Percentiles rank a stretch among this genome's conserved stretches.
Conservation (phyloP, 2,329 filamentous ascomycete genomes). For the Xylariaceae sp. region DNA sequence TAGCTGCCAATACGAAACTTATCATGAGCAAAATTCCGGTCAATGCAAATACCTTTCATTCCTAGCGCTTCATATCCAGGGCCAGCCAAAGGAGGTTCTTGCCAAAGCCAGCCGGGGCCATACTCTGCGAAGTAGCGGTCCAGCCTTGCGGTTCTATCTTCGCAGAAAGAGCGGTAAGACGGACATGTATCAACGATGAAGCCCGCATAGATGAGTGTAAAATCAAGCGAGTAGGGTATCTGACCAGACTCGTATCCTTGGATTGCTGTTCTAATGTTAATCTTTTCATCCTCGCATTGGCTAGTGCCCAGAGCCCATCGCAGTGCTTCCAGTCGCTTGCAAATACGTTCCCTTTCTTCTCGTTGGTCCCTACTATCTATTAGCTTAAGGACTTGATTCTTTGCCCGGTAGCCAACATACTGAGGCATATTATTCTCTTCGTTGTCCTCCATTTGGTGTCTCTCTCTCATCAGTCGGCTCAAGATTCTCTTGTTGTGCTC, state of each 20-base stretch:
- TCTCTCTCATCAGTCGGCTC: slow-evolving; percentile 34
- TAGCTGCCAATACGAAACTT: slow-evolving; percentile 37
- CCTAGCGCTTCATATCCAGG: slow-evolving; percentile 31
- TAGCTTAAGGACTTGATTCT: slow-evolving; percentile 6
- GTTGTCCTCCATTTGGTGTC: slow-evolving; percentile 39
- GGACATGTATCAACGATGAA: slow-evolving; percentile 49
- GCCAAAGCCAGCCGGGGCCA: slow-evolving; percentile 54
- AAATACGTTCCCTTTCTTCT: slow-evolving; percentile 39
- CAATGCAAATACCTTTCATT: slow-evolving; percentile 42
- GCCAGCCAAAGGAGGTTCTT: slow-evolving; percentile 49
- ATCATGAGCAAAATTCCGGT: slow-evolving; percentile 3
- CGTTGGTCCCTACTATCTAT: slow-evolving; percentile 33
- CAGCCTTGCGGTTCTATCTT: slow-evolving; percentile 46
- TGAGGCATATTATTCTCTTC: slow-evolving; percentile 43
- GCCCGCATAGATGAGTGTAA: slow-evolving; percentile 51
- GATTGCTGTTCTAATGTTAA: slow-evolving; percentile 51
- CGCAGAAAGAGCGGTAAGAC: slow-evolving; percentile 46
- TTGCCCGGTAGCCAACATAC: slow-evolving; percentile 27
- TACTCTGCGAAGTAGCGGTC: slow-evolving; percentile 45
- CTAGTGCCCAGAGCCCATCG: slow-evolving; percentile 40
- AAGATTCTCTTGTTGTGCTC: slow-evolving; percentile 34
- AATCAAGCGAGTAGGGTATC: slow-evolving; percentile 48
- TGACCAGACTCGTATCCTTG: slow-evolving; percentile 46
- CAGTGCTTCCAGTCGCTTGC: slow-evolving; percentile 42
- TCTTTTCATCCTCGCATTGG: slow-evolving; percentile 44